Evolutionary conservation across 208 protist species (phyloP), one percentile per base, ranked within the genome.

Genomic region (Acanthamoeba royreba): DNA sequence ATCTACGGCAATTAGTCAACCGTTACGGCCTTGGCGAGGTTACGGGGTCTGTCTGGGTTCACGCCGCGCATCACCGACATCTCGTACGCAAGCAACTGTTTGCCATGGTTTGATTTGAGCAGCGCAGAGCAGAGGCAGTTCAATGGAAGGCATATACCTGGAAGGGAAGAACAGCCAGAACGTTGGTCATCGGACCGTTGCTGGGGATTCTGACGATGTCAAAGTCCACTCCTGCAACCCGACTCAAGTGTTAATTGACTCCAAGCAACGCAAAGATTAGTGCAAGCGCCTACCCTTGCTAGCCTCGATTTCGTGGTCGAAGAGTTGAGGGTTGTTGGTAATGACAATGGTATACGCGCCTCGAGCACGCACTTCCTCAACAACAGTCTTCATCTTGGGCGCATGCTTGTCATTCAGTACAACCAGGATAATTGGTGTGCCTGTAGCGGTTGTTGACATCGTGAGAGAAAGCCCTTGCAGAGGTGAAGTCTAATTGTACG

Each of bases 1-100:
- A 25, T 55, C 19, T 19, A 19, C 9, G 19, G 49, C 49, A 66
- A 33, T 96, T 92, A 97, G 61, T 96, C 96, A 11, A 99, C 98
- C 31, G 99, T 99, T 0, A 99, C 99, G 90, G 98, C 98, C 96
- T 99, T 99, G 2, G 99, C 99, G 15, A 99, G 94, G 95, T 99
- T 99, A 38, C 95, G 89, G 15, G 96, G 96, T 17, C 61, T n/a
- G 77, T 97, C 95, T 28, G 88, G 98, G 93, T 99, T 98, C 94
- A 98, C 97, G 28, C 98, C 98, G 25, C 97, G 96, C 15, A 96
- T 17, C 45, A 99, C 55, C 33, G 99, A 98, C 31, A 99, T 94
- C 93, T 99, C 97, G 96, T 99, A 99, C 0, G 99, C 95, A 17
- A 99, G 94, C 45, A 99, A 95, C 74, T 85, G 35, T 38, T 45